Evolutionary conservation across 306 rosid species (phyloP).

Genomic region (Dryas octopetala): DNA sequence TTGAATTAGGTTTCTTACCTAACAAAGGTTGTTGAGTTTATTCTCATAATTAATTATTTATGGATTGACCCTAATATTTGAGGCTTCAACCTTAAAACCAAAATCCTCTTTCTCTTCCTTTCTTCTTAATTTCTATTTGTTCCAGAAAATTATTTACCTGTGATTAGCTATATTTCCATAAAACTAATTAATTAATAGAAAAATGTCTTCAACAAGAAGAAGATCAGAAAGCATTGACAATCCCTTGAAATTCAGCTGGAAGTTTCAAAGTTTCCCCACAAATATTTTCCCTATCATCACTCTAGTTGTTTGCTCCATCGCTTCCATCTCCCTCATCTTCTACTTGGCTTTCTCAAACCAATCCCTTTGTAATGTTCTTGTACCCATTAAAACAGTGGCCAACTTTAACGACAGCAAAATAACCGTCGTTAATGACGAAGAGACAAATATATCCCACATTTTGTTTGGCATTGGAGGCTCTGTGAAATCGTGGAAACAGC

Average conservation of each 20-base stretch:
- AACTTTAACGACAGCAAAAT: neutral
- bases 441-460: slow-evolving; percentile 62
- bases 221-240: neutral
- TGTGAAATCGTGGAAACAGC: slow-evolving; percentile 42
- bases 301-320: neutral
- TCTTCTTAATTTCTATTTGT: slow-evolving; percentile 2
- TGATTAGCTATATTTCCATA: neutral
- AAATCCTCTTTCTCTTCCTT: slow-evolving; percentile 2
- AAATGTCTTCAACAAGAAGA: slow-evolving; percentile 25
- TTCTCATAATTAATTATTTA: neutral
- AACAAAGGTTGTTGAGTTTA: neutral
- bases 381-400: neutral
- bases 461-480: slow-evolving; percentile 69
- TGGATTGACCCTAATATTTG: neutral
- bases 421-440: neutral
- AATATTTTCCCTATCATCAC: too few species aligned
- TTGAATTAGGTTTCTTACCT: neutral
- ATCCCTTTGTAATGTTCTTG: slow-evolving; percentile 3
- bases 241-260: neutral
- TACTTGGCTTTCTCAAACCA: slow-evolving; percentile 29
- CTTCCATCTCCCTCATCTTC: slow-evolving; percentile 22
- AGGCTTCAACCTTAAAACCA: too few species aligned
- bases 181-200: neutral
- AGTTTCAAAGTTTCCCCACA: neutral
- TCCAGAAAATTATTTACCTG: neutral